Evolutionary conservation across 2,329 filamentous ascomycete species (phyloP).

Genomic region (Colletotrichum costaricense): DNA sequence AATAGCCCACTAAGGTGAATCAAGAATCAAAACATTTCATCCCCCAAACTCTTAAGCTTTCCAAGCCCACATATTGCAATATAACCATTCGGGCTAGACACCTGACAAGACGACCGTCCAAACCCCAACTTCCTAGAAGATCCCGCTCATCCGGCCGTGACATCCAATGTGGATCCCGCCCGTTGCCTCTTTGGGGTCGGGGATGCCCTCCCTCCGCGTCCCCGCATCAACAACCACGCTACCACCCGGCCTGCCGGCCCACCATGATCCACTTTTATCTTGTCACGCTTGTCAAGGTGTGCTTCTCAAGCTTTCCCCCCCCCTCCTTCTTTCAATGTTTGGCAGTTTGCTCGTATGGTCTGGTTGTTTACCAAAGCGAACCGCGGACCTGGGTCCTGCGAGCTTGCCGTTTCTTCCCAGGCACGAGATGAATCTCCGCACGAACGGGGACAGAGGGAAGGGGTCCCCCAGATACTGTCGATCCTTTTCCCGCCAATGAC

Average conservation of each 20-base stretch:
- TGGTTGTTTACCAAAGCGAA: neutral
- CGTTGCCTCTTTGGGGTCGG: slow-evolving; percentile 30
- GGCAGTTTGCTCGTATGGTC: neutral
- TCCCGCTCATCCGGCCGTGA: slow-evolving; percentile 31
- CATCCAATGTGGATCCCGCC: neutral
- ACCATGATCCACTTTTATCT: neutral
- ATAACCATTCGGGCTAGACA: neutral
- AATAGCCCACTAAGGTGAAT: too few species aligned
- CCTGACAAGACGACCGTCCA: too few species aligned
- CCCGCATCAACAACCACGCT: slow-evolving; percentile 21
- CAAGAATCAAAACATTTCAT: neutral
- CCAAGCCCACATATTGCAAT: neutral
- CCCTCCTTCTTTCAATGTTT: neutral
- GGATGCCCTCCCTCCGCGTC: slow-evolving; percentile 36
- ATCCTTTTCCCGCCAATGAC: slow-evolving; percentile 30
- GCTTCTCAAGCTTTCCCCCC: too few species aligned
- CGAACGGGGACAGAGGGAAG: neutral
- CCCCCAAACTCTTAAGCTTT: neutral
- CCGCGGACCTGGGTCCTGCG: slow-evolving; percentile 14
- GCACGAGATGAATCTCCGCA: slow-evolving; percentile 6
- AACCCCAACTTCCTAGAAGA: neutral
- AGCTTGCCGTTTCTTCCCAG: neutral
- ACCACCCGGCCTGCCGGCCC: neutral
- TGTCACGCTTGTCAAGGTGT: neutral
- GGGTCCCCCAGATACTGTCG: neutral